Evolutionary conservation across 225 moss, liverwort and hornwort species (phyloP).

Genomic region (Antitrichia curtipendula): DNA sequence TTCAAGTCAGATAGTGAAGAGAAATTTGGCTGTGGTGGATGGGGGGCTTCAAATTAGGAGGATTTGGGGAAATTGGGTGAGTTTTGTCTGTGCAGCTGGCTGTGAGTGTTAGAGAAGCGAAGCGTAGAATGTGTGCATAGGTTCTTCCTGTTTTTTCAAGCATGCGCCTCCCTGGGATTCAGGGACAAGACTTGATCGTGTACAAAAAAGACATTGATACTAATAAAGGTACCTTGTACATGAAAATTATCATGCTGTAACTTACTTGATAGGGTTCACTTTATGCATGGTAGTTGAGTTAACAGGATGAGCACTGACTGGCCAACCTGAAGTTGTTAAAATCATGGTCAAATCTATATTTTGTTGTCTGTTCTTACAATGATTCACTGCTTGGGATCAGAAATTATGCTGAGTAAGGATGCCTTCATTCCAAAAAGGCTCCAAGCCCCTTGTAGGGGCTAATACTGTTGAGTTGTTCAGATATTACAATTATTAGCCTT

Average conservation of each 20-base stretch:
- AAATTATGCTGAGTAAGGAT: background rate
- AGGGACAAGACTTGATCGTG: background rate
- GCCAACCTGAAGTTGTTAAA: background rate
- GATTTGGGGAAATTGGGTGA: background rate
- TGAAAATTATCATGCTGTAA: background rate
- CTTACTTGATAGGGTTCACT: background rate
- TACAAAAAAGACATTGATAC: slow-evolving; percentile 9
- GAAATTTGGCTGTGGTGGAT: background rate
- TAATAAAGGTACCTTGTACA: slow-evolving; percentile 3
- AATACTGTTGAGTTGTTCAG: background rate
- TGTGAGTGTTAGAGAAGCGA: background rate
- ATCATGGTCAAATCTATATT: background rate
- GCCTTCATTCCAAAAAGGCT: background rate
- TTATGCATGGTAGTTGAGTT: background rate
- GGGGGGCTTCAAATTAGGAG: background rate
- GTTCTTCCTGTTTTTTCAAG: background rate
- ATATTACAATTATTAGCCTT: background rate
- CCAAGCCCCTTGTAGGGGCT: too few relatives aligned
- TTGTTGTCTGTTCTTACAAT: background rate
- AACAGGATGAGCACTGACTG: background rate
- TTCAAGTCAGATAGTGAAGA: background rate
- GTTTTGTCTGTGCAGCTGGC: background rate
- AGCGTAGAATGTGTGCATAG: slow-evolving; percentile 9
- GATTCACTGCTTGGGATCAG: background rate
- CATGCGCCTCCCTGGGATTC: background rate